A percentile compares a stretch with the other conserved stretches of the same genome.
Conservation (phyloP, 495 filamentous ascomycete species). For the Xylaria cubensis region DNA sequence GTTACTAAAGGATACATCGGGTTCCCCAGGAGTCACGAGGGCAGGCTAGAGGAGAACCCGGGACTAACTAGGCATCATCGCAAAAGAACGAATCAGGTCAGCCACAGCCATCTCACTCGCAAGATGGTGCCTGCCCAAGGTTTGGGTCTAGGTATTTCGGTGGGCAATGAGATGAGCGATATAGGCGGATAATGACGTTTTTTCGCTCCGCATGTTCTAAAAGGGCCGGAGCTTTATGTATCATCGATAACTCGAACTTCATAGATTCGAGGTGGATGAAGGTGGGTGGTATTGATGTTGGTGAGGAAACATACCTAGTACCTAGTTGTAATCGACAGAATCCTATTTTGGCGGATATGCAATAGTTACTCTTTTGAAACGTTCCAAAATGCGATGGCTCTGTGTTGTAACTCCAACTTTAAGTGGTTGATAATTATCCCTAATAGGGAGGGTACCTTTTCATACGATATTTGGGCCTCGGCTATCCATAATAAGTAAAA, state of each 20-base stretch:
- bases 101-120: not conserved
- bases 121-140: constrained; percentile 2
- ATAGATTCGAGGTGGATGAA: not conserved
- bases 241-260: no score
- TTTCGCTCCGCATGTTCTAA: not conserved
- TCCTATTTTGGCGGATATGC: no score
- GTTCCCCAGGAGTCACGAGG: not conserved
- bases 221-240: not conserved
- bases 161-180: not conserved
- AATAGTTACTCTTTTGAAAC: no score
- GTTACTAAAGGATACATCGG: not conserved
- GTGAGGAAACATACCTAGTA: no score
- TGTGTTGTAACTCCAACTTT: no score
- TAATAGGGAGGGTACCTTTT: no score
- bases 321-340: no score
- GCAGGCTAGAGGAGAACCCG: not conserved
- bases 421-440: no score
- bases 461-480: no score
- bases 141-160: not conserved
- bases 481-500: no score
- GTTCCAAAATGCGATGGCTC: no score
- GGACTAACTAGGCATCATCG: not conserved
- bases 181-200: not conserved
- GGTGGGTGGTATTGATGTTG: no score
- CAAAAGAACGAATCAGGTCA: not conserved